phyloP scores from a whole-genome alignment of 768 basidiomycete species.

The Gymnopilus junonius region DNA sequence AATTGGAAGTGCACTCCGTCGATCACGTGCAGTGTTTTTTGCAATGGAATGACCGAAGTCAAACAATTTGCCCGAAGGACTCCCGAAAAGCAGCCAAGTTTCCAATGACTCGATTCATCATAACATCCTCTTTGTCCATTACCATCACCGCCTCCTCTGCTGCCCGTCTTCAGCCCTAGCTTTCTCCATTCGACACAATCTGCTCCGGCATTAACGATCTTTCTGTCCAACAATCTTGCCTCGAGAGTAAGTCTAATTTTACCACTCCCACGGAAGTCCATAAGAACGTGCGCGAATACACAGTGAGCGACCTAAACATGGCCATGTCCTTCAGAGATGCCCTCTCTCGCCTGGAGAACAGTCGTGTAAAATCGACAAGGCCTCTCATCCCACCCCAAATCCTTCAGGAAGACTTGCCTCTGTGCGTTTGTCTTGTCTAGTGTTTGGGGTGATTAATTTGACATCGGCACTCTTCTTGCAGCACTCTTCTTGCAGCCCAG shows the following conservation, averaged over 20 bases:
- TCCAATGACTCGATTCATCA: not conserved
- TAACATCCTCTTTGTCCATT: not conserved
- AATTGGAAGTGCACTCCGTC: no score
- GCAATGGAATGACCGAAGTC: conserved; percentile 4
- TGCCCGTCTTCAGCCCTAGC: not conserved
- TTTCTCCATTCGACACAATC: conserved; percentile 3
- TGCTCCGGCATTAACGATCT: conserved; percentile 10
- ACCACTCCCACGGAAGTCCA: conserved; percentile 17
- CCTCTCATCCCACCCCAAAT: conserved; percentile 96
- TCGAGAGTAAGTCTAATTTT: conserved; percentile 12
- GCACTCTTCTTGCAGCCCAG: conserved; percentile 80
- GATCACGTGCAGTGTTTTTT: conserved; percentile 24
- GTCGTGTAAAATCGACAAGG: conserved; percentile 82
- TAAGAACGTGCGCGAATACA: conserved; percentile 15
- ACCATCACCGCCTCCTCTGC: not conserved
- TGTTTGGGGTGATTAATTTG: not conserved
- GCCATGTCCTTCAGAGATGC: conserved; percentile 81
- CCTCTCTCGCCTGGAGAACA: conserved; percentile 81
- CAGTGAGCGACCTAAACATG: conserved; percentile 61
- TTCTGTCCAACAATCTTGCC: not conserved
- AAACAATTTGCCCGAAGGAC: not conserved
- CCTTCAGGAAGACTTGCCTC: conserved; percentile 89
- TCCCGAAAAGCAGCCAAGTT: conserved; percentile 1
- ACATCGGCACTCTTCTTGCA: conserved; percentile 30
- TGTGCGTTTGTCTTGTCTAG: conserved; percentile 47